Percentiles rank a stretch among this genome's conserved stretches.
phyloP scores from a whole-genome alignment of 805 yeast species.

The Lachancea fermentati region DNA sequence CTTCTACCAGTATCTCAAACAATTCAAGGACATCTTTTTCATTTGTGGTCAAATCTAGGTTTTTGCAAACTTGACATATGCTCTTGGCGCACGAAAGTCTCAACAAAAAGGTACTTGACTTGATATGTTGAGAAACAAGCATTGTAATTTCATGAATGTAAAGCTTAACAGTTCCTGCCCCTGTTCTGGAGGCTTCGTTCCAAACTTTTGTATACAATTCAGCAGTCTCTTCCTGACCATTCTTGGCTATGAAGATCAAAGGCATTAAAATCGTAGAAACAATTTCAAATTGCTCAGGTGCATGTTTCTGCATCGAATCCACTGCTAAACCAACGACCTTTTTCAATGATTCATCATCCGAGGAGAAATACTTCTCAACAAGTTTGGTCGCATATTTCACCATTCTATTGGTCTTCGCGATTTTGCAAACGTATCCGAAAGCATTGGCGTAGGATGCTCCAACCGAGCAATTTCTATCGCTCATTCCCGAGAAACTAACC shows the following conservation, averaged over 20 bases:
- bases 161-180: conserved; percentile 59
- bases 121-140: conserved; percentile 45
- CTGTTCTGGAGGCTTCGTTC: conserved; percentile 75
- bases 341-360: conserved; percentile 38
- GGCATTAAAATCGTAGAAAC: conserved; percentile 68
- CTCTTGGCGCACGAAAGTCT: conserved; percentile 68
- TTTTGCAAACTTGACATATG: conserved; percentile 51
- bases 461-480: conserved; percentile 68
- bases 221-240: conserved; percentile 49
- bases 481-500: conserved; percentile 51
- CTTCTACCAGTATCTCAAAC: conserved; percentile 48
- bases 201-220: conserved; percentile 58
- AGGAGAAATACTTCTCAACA: conserved; percentile 52
- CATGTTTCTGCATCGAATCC: conserved; percentile 60
- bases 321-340: conserved; percentile 54
- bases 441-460: conserved; percentile 72
- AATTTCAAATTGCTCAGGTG: conserved; percentile 59
- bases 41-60: conserved; percentile 33
- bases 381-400: conserved; percentile 50
- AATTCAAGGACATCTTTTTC: conserved; percentile 34
- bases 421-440: conserved; percentile 69
- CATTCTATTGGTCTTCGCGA: conserved; percentile 48
- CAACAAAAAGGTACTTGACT: conserved; percentile 53
- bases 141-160: conserved; percentile 64
- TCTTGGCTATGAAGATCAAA: conserved; percentile 68